A percentile compares a stretch with the other conserved stretches of the same genome.
Evolutionary conservation across 305 asterid genomes (phyloP).

Genomic region (Fraxinus greggii): DNA sequence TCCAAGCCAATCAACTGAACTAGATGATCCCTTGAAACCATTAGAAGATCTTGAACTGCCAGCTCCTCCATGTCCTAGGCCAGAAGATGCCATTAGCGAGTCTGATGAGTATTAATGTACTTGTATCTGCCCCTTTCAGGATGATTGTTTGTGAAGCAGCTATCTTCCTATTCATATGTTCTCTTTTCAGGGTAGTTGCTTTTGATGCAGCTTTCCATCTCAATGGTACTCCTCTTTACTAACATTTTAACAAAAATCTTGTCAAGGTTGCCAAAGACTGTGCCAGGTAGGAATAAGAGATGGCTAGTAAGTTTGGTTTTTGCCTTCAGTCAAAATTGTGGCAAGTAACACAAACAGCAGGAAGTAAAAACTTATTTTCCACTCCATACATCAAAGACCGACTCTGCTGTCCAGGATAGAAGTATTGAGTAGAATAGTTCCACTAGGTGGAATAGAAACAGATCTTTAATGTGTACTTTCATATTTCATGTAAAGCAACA

Average conservation of each 20-base stretch:
- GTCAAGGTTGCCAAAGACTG: constrained; percentile 18
- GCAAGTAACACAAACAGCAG: constrained; percentile 15
- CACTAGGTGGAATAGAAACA: constrained; percentile 7
- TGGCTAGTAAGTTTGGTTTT: background rate
- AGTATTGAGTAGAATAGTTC: background rate
- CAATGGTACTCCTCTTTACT: constrained; percentile 42
- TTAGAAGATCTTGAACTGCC: constrained; percentile 89
- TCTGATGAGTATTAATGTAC: constrained; percentile 34
- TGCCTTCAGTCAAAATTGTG: background rate
- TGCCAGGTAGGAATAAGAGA: constrained; percentile 24
- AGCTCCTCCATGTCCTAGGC: constrained; percentile 88
- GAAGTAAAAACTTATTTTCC: constrained; percentile 7
- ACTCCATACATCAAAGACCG: background rate
- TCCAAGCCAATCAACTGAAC: constrained; percentile 97
- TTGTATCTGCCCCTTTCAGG: constrained; percentile 34
- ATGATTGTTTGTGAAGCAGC: constrained; percentile 18
- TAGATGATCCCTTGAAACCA: constrained; percentile 88
- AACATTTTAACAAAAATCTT: constrained; percentile 22
- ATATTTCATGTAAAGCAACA: background rate
- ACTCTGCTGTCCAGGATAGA: background rate
- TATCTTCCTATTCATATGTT: constrained; percentile 36
- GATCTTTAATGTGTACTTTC: background rate
- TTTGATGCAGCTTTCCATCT: constrained; percentile 36
- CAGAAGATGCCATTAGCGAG: constrained; percentile 75
- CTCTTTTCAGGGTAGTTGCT: constrained; percentile 23